phyloP scores from a whole-genome alignment of 176 grass and related monocot genomes.

The Luzula sylvatica region DNA sequence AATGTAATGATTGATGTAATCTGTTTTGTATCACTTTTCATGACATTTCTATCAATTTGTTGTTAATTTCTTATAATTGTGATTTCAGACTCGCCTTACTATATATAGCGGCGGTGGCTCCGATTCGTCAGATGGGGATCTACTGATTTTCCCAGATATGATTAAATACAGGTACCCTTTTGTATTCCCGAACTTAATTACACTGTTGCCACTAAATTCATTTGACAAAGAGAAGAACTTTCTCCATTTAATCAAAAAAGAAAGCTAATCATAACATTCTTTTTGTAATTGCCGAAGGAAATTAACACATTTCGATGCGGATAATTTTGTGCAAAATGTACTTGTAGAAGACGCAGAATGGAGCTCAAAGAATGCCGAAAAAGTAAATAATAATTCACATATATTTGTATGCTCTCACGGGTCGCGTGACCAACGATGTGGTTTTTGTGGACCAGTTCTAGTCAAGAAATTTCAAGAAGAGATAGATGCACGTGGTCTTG shows the following conservation, averaged over 20 bases:
- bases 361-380: constrained; percentile 48
- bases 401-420: constrained; percentile 86
- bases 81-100: constrained; percentile 70
- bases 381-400: constrained; percentile 47
- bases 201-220: too few relatives aligned
- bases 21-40: neutral
- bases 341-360: constrained; percentile 81
- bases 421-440: constrained; percentile 80
- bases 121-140: constrained; percentile 71
- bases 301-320: constrained; percentile 63
- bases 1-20: neutral
- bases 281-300: constrained; percentile 21
- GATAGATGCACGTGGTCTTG: constrained; percentile 44
- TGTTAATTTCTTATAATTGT: too few relatives aligned
- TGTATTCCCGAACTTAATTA: too few relatives aligned
- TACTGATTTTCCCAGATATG: constrained; percentile 99
- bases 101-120: constrained; percentile 73
- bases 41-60: too few relatives aligned
- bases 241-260: too few relatives aligned
- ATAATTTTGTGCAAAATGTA: constrained; percentile 85
- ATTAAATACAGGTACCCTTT: constrained; percentile 70
- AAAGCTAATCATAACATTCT: too few relatives aligned
- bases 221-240: too few relatives aligned
- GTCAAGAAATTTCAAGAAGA: constrained; percentile 78
- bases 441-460: constrained; percentile 75